These are phyloP conservation scores for Colletotrichum musicola DNA, from an alignment of 2,329 filamentous ascomycete species.

Conservation along the genomic window DNA sequence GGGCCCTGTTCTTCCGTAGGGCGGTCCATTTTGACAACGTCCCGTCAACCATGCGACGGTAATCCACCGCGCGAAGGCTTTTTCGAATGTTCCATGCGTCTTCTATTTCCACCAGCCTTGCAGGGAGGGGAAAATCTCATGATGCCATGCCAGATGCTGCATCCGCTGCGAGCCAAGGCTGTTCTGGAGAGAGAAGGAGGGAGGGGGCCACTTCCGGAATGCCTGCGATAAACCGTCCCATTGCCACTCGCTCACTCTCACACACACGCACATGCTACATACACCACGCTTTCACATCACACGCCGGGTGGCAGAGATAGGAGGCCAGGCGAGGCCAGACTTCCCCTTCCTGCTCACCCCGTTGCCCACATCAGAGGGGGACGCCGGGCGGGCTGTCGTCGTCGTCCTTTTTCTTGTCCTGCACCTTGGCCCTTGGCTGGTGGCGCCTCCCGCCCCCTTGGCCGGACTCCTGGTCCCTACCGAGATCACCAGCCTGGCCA, in stretches of 20 bases:
- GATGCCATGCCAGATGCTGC: slow-evolving; percentile 22
- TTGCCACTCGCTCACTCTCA: slow-evolving; percentile 9
- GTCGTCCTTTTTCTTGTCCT: slow-evolving; percentile 19
- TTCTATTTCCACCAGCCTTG: slow-evolving; percentile 24
- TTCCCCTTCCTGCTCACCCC: neutral
- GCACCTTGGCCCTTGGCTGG: slow-evolving; percentile 7
- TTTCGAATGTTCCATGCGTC: slow-evolving; percentile 38
- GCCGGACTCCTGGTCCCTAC: slow-evolving; percentile 3
- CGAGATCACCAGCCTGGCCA: neutral
- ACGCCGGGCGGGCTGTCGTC: slow-evolving; percentile 6
- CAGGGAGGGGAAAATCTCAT: slow-evolving; percentile 12
- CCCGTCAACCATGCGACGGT: slow-evolving; percentile 37
- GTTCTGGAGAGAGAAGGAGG: neutral
- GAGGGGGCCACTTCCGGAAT: neutral
- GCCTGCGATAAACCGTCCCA: slow-evolving; percentile 1
- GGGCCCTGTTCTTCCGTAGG: slow-evolving; percentile 37
- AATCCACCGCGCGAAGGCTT: slow-evolving; percentile 35
- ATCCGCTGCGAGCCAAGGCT: slow-evolving; percentile 20
- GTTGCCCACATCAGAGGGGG: neutral
- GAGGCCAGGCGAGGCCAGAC: too few species aligned
- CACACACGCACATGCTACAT: slow-evolving; percentile 10
- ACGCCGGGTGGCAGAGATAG: neutral
- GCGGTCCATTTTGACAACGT: slow-evolving; percentile 37
- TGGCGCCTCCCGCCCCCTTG: slow-evolving; percentile 11
- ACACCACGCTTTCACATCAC: neutral